Percentiles rank a stretch among this genome's conserved stretches.
Evolutionary conservation across 2,329 filamentous ascomycete species (phyloP).

Genomic region (Fusarium praegraminearum): DNA sequence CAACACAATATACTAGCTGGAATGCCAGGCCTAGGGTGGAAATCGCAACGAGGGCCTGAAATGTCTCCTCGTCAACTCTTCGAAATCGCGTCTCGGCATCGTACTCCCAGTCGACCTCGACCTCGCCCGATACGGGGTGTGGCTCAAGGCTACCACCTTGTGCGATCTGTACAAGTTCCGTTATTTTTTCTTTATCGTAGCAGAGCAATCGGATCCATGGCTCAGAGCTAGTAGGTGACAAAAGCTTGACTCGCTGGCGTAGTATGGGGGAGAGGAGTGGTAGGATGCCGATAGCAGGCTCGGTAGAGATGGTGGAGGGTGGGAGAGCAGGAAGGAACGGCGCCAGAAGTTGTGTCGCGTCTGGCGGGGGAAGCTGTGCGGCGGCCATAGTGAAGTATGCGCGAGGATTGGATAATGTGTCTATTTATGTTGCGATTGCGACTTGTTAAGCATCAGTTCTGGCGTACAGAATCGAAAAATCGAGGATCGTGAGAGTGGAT

Average conservation of each 20-base stretch:
- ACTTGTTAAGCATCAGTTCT: constrained; percentile 8
- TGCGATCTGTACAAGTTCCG: constrained; percentile 71
- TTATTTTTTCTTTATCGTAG: constrained; percentile 70
- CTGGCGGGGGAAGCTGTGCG: constrained; percentile 56
- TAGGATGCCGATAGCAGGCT: constrained; percentile 67
- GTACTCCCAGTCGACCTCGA: constrained; percentile 77
- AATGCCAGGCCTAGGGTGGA: constrained; percentile 72
- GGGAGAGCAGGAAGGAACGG: constrained; percentile 71
- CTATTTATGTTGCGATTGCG: constrained; percentile 10
- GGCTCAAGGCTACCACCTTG: constrained; percentile 75
- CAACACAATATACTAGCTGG: constrained; percentile 76
- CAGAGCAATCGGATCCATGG: constrained; percentile 80
- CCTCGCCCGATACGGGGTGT: constrained; percentile 84
- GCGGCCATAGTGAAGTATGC: constrained; percentile 45
- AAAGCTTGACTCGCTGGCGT: constrained; percentile 73
- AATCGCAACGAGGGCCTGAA: constrained; percentile 75
- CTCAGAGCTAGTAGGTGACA: constrained; percentile 69
- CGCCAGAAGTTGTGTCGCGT: constrained; percentile 61
- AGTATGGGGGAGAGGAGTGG: constrained; percentile 74
- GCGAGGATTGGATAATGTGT: neutral
- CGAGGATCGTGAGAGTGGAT: constrained; percentile 12
- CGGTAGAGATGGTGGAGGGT: constrained; percentile 67
- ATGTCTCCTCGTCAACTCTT: constrained; percentile 79
- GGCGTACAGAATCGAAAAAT: constrained; percentile 7
- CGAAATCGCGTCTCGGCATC: constrained; percentile 74